Percentiles rank a stretch among this genome's conserved stretches.
These are phyloP conservation scores for Mycotypha africana DNA, from an alignment of 371 early-diverging fungal genomes.

Conservation along the genomic window DNA sequence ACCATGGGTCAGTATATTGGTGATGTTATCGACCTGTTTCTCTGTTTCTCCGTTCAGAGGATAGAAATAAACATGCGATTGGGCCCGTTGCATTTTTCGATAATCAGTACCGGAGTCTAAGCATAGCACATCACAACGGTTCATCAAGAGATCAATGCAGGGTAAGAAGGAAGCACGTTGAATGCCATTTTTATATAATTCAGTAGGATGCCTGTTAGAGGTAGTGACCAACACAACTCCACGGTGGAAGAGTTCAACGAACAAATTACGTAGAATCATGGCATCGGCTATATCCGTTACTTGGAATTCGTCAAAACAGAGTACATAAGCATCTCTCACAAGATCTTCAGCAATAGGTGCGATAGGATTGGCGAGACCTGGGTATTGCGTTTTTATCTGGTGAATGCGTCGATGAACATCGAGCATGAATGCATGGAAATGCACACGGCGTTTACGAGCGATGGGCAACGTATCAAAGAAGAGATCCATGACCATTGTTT, in stretches of 20 bases:
- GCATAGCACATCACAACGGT: conserved; percentile 72
- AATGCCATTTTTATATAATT: conserved; percentile 93
- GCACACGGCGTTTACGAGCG: conserved; percentile 78
- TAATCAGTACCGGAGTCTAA: conserved; percentile 91
- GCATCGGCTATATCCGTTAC: conserved; percentile 97
- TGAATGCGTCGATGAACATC: conserved; percentile 88
- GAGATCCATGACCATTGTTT: conserved; percentile 96
- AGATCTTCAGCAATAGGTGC: conserved; percentile 80
- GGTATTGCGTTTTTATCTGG: conserved; percentile 51
- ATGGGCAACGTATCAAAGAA: conserved; percentile 74
- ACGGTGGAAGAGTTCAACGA: conserved; percentile 74
- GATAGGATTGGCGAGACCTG: conserved; percentile 61
- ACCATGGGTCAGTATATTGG: conserved; percentile 24
- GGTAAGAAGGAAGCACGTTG: conserved; percentile 89
- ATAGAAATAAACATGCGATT: conserved; percentile 52
- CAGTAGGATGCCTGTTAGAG: conserved; percentile 91
- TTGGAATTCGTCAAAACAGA: conserved; percentile 97
- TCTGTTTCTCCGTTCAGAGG: conserved; percentile 53
- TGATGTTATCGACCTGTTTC: conserved; percentile 32
- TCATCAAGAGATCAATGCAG: conserved; percentile 82
- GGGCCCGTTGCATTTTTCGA: conserved; percentile 58
- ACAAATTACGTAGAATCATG: conserved; percentile 85
- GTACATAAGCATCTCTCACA: conserved; percentile 71
- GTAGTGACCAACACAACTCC: conserved; percentile 92
- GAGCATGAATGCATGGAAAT: conserved; percentile 95